phyloP scores from a whole-genome alignment of 164 flowering plant genomes.

The Macadamia integrifolia region DNA sequence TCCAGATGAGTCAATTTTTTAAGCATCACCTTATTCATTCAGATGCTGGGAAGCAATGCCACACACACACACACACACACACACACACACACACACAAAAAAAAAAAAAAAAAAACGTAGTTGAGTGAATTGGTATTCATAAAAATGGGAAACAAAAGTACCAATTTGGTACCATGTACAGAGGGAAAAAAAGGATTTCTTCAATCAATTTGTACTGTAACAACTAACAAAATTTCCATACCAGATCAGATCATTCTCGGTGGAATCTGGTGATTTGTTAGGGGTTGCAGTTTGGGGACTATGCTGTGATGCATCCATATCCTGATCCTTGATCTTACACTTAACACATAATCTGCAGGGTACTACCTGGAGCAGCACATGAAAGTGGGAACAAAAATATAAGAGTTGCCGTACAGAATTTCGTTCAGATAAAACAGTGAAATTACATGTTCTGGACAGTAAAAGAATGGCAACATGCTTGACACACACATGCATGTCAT shows the following conservation, averaged over 20 bases:
- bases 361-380: slow-evolving; percentile 42
- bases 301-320: slow-evolving; percentile 20
- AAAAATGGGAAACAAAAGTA: background rate
- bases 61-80: too few species aligned
- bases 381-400: background rate
- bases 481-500: too few species aligned
- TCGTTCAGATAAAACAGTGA: too few species aligned
- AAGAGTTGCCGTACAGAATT: too few species aligned
- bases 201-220: background rate
- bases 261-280: slow-evolving; percentile 14
- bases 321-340: slow-evolving; percentile 30
- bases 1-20: too few species aligned
- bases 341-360: slow-evolving; percentile 57
- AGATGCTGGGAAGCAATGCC: too few species aligned
- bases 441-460: too few species aligned
- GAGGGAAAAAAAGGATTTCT: background rate
- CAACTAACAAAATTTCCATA: slow-evolving; percentile 19
- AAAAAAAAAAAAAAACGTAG: too few species aligned
- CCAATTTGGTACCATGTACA: background rate
- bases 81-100: too few species aligned
- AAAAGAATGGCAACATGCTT: too few species aligned
- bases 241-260: slow-evolving; percentile 60
- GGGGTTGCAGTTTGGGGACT: slow-evolving; percentile 23
- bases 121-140: background rate
- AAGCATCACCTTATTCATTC: too few species aligned